These are phyloP conservation scores for Zygosaccharomyces sapae DNA, from an alignment of 1,139 yeast genomes.

Conservation along the genomic window DNA sequence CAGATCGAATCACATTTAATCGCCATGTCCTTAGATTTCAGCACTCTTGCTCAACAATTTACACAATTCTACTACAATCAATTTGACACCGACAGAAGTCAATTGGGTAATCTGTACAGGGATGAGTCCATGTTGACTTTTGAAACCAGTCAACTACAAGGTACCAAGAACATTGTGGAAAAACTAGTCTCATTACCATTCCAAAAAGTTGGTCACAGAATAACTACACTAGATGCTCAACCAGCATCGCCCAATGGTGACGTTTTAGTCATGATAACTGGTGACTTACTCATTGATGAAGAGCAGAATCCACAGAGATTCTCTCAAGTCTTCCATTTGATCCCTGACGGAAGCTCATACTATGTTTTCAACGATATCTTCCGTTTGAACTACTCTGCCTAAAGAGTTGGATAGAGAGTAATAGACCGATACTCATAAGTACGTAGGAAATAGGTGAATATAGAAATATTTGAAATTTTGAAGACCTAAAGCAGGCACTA, in stretches of 20 bases:
- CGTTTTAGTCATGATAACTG: slow-evolving; percentile 96
- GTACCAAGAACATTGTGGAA: slow-evolving; percentile 87
- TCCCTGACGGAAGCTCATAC: slow-evolving; percentile 87
- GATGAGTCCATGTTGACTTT: slow-evolving; percentile 97
- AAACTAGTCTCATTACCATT: slow-evolving; percentile 84
- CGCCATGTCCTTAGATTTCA: slow-evolving; percentile 56
- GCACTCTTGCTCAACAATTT: slow-evolving; percentile 68
- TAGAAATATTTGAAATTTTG: not conserved
- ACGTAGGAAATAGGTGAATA: slow-evolving; percentile 4
- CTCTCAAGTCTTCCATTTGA: slow-evolving; percentile 94
- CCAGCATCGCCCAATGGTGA: slow-evolving; percentile 94
- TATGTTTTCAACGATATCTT: slow-evolving; percentile 94
- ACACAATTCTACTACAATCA: slow-evolving; percentile 93
- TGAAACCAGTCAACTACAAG: slow-evolving; percentile 91
- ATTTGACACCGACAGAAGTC: slow-evolving; percentile 88
- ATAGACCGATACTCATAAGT: not conserved
- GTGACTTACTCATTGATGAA: slow-evolving; percentile 84
- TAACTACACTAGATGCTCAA: slow-evolving; percentile 94
- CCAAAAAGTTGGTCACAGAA: slow-evolving; percentile 86
- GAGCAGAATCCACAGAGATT: slow-evolving; percentile 93
- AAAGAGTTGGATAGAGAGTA: slow-evolving; percentile 6
- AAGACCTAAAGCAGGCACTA: too few relatives aligned
- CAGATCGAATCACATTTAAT: not conserved
- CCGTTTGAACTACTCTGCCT: slow-evolving; percentile 73
- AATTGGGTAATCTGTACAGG: slow-evolving; percentile 90